A percentile compares a stretch with the other conserved stretches of the same genome.
Evolutionary conservation across 108 stramenopile species (phyloP).

Genomic region (Nitzschia putrida): DNA sequence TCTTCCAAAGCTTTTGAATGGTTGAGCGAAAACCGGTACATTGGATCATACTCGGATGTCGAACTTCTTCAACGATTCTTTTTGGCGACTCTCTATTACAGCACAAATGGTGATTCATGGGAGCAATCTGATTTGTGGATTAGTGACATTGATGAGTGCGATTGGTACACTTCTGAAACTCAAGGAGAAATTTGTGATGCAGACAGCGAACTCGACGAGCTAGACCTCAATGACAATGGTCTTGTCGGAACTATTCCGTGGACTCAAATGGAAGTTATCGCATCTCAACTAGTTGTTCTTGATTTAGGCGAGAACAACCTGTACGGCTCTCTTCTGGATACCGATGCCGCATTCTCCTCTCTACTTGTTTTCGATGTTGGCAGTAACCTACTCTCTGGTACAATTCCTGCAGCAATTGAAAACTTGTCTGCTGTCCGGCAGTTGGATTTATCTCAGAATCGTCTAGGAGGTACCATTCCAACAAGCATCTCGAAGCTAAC

Average conservation of each 20-base stretch:
- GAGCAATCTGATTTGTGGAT: slow-evolving; percentile 15
- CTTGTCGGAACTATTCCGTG: slow-evolving; percentile 7
- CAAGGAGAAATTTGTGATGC: slow-evolving; percentile 9
- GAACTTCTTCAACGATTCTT: slow-evolving; percentile 32
- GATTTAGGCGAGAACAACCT: slow-evolving; percentile 53
- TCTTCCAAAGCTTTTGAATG: slow-evolving; percentile 10
- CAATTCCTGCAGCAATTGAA: slow-evolving; percentile 58
- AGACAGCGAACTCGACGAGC: slow-evolving; percentile 3
- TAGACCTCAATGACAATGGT: slow-evolving; percentile 13
- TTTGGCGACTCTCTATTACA: slow-evolving; percentile 33
- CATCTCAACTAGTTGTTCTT: slow-evolving; percentile 41
- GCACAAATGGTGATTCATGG: slow-evolving; percentile 28
- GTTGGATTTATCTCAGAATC: slow-evolving; percentile 18
- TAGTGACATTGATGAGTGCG: slow-evolving; percentile 23
- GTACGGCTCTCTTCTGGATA: slow-evolving; percentile 43
- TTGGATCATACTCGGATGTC: slow-evolving; percentile 8
- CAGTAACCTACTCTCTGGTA: slow-evolving; percentile 48
- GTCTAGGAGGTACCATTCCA: slow-evolving; percentile 19
- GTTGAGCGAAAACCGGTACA: slow-evolving; percentile 15
- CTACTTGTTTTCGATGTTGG: slow-evolving; percentile 43
- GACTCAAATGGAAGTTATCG: slow-evolving; percentile 21
- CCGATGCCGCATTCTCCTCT: slow-evolving; percentile 36
- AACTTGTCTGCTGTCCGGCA: slow-evolving; percentile 8
- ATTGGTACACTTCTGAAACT: slow-evolving; percentile 27
- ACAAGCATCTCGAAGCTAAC: slow-evolving; percentile 1